phyloP scores from a whole-genome alignment of 2,329 filamentous ascomycete species.

The Aquanectria penicillioides region DNA sequence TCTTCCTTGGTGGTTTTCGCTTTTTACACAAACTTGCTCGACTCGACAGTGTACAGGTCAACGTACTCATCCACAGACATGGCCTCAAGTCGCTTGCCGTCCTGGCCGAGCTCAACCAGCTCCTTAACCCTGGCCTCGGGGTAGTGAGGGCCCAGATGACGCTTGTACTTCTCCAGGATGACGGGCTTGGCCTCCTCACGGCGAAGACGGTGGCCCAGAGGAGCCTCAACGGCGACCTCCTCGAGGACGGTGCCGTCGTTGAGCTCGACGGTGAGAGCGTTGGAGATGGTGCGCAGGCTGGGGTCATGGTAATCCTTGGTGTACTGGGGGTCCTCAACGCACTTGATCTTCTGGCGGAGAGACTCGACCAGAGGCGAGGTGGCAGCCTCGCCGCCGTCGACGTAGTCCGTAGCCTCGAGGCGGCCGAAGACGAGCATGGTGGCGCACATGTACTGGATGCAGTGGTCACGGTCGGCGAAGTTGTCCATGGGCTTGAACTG shows the following conservation, averaged over 20 bases:
- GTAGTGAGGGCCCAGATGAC: constrained; percentile 88
- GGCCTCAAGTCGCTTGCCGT: constrained; percentile 78
- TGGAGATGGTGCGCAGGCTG: constrained; percentile 92
- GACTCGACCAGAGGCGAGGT: constrained; percentile 90
- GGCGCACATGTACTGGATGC: constrained; percentile 98
- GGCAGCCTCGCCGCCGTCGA: constrained; percentile 90
- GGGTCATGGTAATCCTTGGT: constrained; percentile 97
- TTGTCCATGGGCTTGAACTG: constrained; percentile 99
- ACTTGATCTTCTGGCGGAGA: constrained; percentile 92
- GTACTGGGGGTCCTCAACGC: constrained; percentile 95
- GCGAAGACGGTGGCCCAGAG: constrained; percentile 89
- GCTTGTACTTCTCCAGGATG: constrained; percentile 94
- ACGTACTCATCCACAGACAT: constrained; percentile 94
- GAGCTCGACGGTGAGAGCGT: constrained; percentile 92
- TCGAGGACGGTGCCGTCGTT: constrained; percentile 93
- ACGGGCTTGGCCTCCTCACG: constrained; percentile 98
- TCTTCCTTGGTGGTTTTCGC: constrained; percentile 8
- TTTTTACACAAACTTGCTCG: constrained; percentile 65
- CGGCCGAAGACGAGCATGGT: constrained; percentile 97
- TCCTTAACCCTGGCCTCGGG: constrained; percentile 80
- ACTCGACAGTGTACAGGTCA: constrained; percentile 77
- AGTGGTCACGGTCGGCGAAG: constrained; percentile 99
- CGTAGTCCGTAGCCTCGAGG: constrained; percentile 92
- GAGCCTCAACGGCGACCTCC: constrained; percentile 92
- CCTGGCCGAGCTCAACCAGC: constrained; percentile 81